Percentiles rank a stretch among this genome's conserved stretches.
phyloP scores from a whole-genome alignment of 2,329 filamentous ascomycete species.

The Fusarium subglutinans region DNA sequence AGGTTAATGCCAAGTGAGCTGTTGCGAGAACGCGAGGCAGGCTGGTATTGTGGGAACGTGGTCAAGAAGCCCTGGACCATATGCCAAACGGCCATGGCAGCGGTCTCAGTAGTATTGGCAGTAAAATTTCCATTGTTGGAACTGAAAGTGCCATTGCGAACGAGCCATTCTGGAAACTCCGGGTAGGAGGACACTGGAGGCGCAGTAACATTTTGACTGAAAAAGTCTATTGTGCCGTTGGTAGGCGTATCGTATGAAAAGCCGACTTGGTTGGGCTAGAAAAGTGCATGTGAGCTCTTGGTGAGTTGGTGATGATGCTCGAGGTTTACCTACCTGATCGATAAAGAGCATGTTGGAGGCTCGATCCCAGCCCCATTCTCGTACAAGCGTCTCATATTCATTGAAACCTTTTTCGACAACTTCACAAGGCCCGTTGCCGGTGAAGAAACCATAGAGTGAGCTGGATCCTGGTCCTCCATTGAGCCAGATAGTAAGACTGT shows the following conservation, averaged over 20 bases:
- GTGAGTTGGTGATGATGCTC: not conserved
- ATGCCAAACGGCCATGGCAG: constrained; percentile 71
- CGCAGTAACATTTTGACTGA: constrained; percentile 49
- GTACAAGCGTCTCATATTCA: constrained; percentile 63
- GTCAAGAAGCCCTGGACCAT: constrained; percentile 70
- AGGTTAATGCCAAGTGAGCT: constrained; percentile 67
- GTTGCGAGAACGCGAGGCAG: constrained; percentile 49
- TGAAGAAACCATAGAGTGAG: constrained; percentile 72
- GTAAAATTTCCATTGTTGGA: constrained; percentile 59
- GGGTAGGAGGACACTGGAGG: constrained; percentile 35
- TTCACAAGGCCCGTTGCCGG: constrained; percentile 65
- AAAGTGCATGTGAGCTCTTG: constrained; percentile 10
- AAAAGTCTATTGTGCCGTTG: constrained; percentile 66
- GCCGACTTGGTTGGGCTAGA: constrained; percentile 74
- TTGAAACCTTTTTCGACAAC: constrained; percentile 58
- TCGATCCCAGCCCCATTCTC: constrained; percentile 73
- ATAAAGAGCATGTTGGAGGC: constrained; percentile 65
- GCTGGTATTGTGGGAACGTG: constrained; percentile 67
- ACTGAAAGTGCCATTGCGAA: constrained; percentile 73
- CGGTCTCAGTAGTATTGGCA: constrained; percentile 64
- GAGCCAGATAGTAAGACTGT: constrained; percentile 67
- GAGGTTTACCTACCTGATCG: constrained; percentile 56
- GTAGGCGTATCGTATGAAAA: constrained; percentile 73
- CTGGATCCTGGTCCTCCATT: constrained; percentile 74
- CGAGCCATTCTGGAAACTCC: constrained; percentile 44